Evolutionary conservation across 2,329 filamentous ascomycete species (phyloP).

Genomic region (Ceratocystis lukuohia): DNA sequence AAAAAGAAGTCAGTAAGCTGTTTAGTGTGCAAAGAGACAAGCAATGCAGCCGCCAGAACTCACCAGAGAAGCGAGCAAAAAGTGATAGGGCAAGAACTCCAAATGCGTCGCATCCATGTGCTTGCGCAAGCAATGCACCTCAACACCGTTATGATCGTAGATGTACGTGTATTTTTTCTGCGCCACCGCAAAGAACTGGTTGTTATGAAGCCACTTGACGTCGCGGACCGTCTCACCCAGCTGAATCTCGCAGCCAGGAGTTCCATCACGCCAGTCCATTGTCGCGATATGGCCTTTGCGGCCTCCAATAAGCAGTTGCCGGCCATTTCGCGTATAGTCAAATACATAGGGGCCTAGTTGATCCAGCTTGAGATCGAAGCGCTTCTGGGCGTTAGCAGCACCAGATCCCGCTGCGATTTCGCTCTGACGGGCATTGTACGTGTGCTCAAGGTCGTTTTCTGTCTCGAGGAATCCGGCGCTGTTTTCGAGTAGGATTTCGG

Average conservation of each 20-base stretch:
- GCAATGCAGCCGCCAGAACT: slow-evolving; percentile 27
- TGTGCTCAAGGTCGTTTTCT: slow-evolving; percentile 76
- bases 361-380: slow-evolving; percentile 76
- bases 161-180: slow-evolving; percentile 97
- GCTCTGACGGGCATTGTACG: slow-evolving; percentile 82
- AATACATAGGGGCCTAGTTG: slow-evolving; percentile 73
- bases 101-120: slow-evolving; percentile 85
- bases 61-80: slow-evolving; percentile 74
- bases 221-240: slow-evolving; percentile 82
- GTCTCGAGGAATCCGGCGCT: slow-evolving; percentile 73
- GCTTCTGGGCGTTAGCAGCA: slow-evolving; percentile 77
- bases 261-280: slow-evolving; percentile 91
- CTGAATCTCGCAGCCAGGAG: slow-evolving; percentile 81
- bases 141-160: slow-evolving; percentile 81
- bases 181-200: slow-evolving; percentile 85
- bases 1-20: neutral
- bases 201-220: slow-evolving; percentile 85
- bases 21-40: neutral
- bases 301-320: slow-evolving; percentile 71
- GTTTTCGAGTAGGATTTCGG: slow-evolving; percentile 87
- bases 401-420: slow-evolving; percentile 65
- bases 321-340: slow-evolving; percentile 83
- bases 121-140: slow-evolving; percentile 81
- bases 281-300: slow-evolving; percentile 90
- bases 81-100: slow-evolving; percentile 94